Base-by-base conservation (phyloP, 192 early-diverging fungal species). In the Coemansia javaensis region DNA sequence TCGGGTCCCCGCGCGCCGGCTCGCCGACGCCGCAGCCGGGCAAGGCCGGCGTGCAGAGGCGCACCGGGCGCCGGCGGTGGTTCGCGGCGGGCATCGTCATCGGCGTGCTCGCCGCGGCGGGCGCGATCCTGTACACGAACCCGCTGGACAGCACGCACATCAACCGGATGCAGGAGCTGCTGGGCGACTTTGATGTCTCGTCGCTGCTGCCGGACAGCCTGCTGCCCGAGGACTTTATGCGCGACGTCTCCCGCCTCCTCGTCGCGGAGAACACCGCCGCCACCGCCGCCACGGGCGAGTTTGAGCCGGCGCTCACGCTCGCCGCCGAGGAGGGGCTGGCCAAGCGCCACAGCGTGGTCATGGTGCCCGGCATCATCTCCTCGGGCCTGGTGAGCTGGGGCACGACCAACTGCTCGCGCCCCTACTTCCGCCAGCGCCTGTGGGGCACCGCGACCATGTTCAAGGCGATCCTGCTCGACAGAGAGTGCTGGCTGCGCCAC, bases 381-480 rank as follows among this genome's bases (percentile, higher is more conserved):
- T 86, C 90, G 7, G 90, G 87, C 1, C 70, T 95, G 17, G 91
- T 93, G 65, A 90, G 86, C 47, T 94, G 91, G 91, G 86, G 85
- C 32, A 86, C 84, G 5, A 59, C 72, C 7, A 78, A 79, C 47
- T 92, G 89, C 47, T 89, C 86, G 25, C 60, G 78, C 51, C 85
- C 82, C 43, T 93, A 90, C 49, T 93, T 92, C 63, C 77, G 90
- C 50, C 88, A 89, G 62, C 66, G 89, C 39, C 79, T 94, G 78
- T 92, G 87, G 88, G 89, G 89, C 18, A 85, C 83, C 18, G 74
- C 81, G 20, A 86, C 90, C 11, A 83, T 91, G 88, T 83, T 94
- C 59, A 81, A 83, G 27, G 89, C 90, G 0, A 77, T 95, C 2
- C 42, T 94, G 18, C 54, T 91, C 42, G 90, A 93, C 65, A 92